Evolutionary conservation across 2,329 filamentous ascomycete genomes (phyloP), one percentile per base, ranked within the genome.

Genomic region (Zymoseptoria passerinii): DNA sequence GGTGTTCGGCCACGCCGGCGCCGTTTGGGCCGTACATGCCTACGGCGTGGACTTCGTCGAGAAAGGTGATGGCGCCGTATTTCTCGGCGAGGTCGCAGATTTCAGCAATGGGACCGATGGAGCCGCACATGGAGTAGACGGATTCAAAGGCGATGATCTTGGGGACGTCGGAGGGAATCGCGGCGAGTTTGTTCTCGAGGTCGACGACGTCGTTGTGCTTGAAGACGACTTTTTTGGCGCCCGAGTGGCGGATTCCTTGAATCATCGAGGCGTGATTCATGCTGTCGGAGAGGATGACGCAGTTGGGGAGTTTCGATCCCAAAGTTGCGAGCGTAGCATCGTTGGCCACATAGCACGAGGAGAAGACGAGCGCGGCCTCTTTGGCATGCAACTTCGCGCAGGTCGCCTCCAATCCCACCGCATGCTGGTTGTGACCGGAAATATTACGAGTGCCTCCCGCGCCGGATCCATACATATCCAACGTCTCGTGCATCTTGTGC

Each of bases 61-160:
- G 80, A 75, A 99, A 99, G 68, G 94, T 99, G 64, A 99, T 86
- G 48, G 94, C 94, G 59, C 94, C 94, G 73, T 99, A 99, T 79
- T 96, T 96, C 63, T 97, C 92, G 8, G 94, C 92, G 56, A 99
- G 79, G 72, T 99, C 91, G 73, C 92, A 97, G 62, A 99, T 97
- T 71, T 87, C 87, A 76, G 92, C 90, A 67, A 99, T 99, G 0
- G 94, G 94, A 0, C 91, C 94, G 72, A 99, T 90, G 16, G 91
- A 96, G 63, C 94, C 94, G 72, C 94, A 99, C 94, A 99, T 99
- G 79, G 91, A 96, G 78, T 99, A 99, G 3, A 99, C 94, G 28
- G 91, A 96, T 77, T 99, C 94, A 65, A 97, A 99, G 2, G 94
- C 94, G 65, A 99, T 99, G 65, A 99, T 96, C 80, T 99, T 99